Conservation (phyloP, 1,284 basidiomycete genomes). For the Pascua guehoae region DNA sequence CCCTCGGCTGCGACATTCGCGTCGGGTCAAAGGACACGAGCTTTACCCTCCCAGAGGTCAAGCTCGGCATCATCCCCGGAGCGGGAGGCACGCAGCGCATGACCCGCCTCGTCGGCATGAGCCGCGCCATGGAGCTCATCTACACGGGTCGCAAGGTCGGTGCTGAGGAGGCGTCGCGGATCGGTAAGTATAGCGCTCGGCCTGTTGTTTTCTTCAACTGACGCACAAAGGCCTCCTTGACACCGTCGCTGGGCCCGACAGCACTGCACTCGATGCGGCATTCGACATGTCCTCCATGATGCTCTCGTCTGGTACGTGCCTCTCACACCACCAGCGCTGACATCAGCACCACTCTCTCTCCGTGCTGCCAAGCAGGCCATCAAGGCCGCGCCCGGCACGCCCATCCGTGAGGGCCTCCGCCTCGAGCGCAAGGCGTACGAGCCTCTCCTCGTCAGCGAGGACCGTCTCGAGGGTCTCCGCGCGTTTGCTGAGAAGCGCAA, state of each 20-base stretch:
- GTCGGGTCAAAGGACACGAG: constrained; percentile 67
- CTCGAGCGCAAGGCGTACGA: constrained; percentile 86
- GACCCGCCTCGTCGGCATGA: constrained; percentile 71
- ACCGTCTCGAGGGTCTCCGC: constrained; percentile 76
- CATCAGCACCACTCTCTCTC: constrained; percentile 76
- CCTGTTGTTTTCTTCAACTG: constrained; percentile 11
- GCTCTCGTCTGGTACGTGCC: constrained; percentile 29
- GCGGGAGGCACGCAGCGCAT: constrained; percentile 90
- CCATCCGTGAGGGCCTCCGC: constrained; percentile 76
- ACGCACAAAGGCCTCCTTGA: constrained; percentile 52
- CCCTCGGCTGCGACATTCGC: constrained; percentile 81
- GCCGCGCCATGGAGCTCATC: constrained; percentile 83
- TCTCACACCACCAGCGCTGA: neutral
- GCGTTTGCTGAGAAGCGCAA: constrained; percentile 86
- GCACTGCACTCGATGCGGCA: constrained; percentile 30
- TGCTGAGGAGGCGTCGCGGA: constrained; percentile 66
- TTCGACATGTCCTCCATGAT: constrained; percentile 33
- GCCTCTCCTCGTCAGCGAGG: constrained; percentile 69
- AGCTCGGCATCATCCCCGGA: constrained; percentile 88
- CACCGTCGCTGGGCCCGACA: constrained; percentile 54
- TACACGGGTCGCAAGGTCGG: constrained; percentile 68
- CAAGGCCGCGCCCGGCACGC: constrained; percentile 69
- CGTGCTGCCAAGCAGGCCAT: constrained; percentile 85
- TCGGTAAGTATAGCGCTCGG: constrained; percentile 56
- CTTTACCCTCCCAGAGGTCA: constrained; percentile 74